Evolutionary conservation across 495 filamentous ascomycete species (phyloP).

Genomic region (Xylaria palmicola): DNA sequence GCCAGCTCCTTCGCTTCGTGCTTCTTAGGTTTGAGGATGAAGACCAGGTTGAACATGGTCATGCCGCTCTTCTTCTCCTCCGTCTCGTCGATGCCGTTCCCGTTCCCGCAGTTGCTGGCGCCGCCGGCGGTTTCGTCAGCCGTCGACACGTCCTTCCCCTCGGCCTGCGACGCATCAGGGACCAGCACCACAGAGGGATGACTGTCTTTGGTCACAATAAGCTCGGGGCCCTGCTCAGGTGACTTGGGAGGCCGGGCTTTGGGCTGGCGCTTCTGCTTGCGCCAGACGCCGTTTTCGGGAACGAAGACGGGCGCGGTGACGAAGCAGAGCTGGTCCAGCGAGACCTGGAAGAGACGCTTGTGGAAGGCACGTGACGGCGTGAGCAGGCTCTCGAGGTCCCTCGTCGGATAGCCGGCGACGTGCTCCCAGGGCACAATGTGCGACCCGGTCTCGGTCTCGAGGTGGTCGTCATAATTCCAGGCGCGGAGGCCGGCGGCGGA

Average conservation of each 20-base stretch:
- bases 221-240: conserved; percentile 26
- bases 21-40: conserved; percentile 77
- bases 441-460: conserved; percentile 50
- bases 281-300: conserved; percentile 82
- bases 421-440: conserved; percentile 71
- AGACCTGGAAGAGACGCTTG: conserved; percentile 83
- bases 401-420: conserved; percentile 71
- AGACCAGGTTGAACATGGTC: conserved; percentile 97
- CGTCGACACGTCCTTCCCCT: conserved; percentile 34
- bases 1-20: conserved; percentile 72
- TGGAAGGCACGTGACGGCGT: conserved; percentile 79
- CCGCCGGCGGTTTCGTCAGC: conserved; percentile 32
- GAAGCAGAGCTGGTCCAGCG: conserved; percentile 79
- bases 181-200: conserved; percentile 15
- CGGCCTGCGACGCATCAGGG: conserved; percentile 35
- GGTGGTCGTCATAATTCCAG: conserved; percentile 58
- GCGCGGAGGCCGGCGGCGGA: conserved; percentile 42
- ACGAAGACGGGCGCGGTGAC: conserved; percentile 87
- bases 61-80: conserved; percentile 63
- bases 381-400: conserved; percentile 79
- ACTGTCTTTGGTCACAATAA: conserved; percentile 18
- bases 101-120: conserved; percentile 5
- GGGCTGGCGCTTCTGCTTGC: conserved; percentile 69
- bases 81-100: conserved; percentile 42
- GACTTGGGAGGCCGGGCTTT: conserved; percentile 32